A percentile compares a stretch with the other conserved stretches of the same genome.
Evolutionary conservation across 768 basidiomycete genomes (phyloP).

Genomic region (Kwoniella europaea): DNA sequence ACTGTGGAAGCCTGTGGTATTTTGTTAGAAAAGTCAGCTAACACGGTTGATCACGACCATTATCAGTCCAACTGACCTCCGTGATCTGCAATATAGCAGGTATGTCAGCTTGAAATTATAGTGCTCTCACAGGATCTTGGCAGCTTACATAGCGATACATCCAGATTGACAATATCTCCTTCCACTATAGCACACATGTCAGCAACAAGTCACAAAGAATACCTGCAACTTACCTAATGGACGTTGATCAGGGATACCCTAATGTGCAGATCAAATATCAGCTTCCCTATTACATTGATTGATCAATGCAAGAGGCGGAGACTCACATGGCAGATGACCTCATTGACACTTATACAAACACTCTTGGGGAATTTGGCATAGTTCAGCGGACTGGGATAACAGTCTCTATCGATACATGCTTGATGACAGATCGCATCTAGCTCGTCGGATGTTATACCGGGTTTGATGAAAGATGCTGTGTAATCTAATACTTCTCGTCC

Average conservation of each 20-base stretch:
- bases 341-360: slow-evolving; percentile 93
- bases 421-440: slow-evolving; percentile 92
- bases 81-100: slow-evolving; percentile 30
- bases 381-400: slow-evolving; percentile 92
- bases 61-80: slow-evolving; percentile 35
- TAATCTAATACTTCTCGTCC: slow-evolving; percentile 90
- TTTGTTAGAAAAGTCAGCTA: not conserved
- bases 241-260: slow-evolving; percentile 82
- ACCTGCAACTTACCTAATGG: slow-evolving; percentile 30
- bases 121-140: not conserved
- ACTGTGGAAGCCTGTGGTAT: slow-evolving; percentile 72
- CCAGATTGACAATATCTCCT: slow-evolving; percentile 96
- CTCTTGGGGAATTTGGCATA: slow-evolving; percentile 94
- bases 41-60: too few relatives aligned
- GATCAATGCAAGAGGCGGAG: not conserved
- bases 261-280: not conserved
- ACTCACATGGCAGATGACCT: slow-evolving; percentile 83
- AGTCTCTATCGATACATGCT: slow-evolving; percentile 83
- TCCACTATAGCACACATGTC: slow-evolving; percentile 71
- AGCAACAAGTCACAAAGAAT: not conserved
- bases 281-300: not conserved
- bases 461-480: slow-evolving; percentile 79
- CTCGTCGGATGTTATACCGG: slow-evolving; percentile 96
- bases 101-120: not conserved
- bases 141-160: slow-evolving; percentile 56